Evolutionary conservation across 495 filamentous ascomycete species (phyloP), one percentile per base, ranked within the genome.

Genomic region (Tuber indicum): DNA sequence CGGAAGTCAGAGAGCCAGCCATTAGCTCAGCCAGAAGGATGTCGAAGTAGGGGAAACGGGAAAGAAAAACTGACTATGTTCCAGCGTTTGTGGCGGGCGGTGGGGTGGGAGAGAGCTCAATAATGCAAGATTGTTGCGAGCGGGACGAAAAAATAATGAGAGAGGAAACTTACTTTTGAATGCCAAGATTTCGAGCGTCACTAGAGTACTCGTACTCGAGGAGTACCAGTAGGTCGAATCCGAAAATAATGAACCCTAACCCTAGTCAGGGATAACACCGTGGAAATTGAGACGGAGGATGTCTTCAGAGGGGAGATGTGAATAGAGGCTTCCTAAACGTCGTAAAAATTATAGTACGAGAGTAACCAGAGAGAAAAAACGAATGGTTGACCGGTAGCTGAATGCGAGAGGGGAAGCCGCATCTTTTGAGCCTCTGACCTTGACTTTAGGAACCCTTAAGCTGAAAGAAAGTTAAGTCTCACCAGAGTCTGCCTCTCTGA

Each of bases 1-100:
- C 78, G 41, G 78, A 80, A 39, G 78, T 32, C 66, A 80, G 77
- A 66, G 78, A 80, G 69, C 78, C 78, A n/a, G 78, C 78, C 78
- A 80, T 80, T 32, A 36, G 26, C 58, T 66, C 58, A 66, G 26
- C 58, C 26, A 7, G 6, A 14, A 36, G 4, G 26, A 58, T 58
- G 3, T 23, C 9, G n/a, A 23, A 58, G 23, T 14, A 26, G 26
- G n/a, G 14, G 52, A 62, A 62, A 62, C 52, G 9, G 23, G 45
- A 47, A 62, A 62, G 9, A 26, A 62, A 62, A 26, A 62, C 52
- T 26, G 9, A 23, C 49, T 58, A 26, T 58, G 26, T 26, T 26
- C 49, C n/a, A 14, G 58, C 32, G 3, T 66, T 66, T 66, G 58
- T 26, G n/a, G 58, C 9, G 58, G n/a, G 58, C 9, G 58, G 58